These are phyloP conservation scores for Globisporangium canariense DNA, from an alignment of 352 stramenopile genomes.

Conservation along the genomic window DNA sequence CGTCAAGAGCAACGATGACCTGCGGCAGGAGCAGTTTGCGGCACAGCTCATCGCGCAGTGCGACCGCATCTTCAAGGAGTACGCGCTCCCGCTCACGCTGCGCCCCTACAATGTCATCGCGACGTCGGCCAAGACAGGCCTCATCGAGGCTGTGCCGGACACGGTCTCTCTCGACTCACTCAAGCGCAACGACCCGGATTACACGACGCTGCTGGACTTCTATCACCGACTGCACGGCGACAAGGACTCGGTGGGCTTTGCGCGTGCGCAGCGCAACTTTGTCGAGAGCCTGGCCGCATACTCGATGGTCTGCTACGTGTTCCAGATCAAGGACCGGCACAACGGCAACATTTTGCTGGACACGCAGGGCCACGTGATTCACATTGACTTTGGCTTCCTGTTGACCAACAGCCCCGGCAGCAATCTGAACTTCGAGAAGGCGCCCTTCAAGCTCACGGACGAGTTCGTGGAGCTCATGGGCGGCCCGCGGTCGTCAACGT, in stretches of 20 bases:
- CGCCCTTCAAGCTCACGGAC: conserved; percentile 96
- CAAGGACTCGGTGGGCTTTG: conserved; percentile 67
- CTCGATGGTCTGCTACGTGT: conserved; percentile 97
- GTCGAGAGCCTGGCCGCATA: conserved; percentile 94
- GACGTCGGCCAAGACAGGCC: conserved; percentile 90
- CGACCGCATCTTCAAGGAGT: conserved; percentile 93
- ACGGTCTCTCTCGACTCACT: conserved; percentile 97
- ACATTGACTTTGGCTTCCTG: conserved; percentile 99
- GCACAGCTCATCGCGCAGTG: conserved; percentile 97
- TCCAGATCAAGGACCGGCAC: conserved; percentile 98
- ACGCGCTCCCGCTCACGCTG: conserved; percentile 91
- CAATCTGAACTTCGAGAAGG: conserved; percentile 95
- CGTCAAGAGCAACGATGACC: conserved; percentile 98
- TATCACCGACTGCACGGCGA: conserved; percentile 90
- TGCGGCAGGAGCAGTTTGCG: conserved; percentile 97
- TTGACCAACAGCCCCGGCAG: conserved; percentile 94
- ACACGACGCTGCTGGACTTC: conserved; percentile 91
- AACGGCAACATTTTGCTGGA: conserved; percentile 99
- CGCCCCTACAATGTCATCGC: conserved; percentile 96
- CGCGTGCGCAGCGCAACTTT: conserved; percentile 86
- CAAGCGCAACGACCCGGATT: conserved; percentile 87
- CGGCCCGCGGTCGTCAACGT: conserved; percentile 88
- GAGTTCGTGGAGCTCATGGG: conserved; percentile 96
- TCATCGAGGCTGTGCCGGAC: conserved; percentile 96
- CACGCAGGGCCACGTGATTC: conserved; percentile 94